Percentiles rank a stretch among this genome's conserved stretches.
Evolutionary conservation across 2,329 filamentous ascomycete genomes (phyloP).

Genomic region (Stachybotrys chartarum): DNA sequence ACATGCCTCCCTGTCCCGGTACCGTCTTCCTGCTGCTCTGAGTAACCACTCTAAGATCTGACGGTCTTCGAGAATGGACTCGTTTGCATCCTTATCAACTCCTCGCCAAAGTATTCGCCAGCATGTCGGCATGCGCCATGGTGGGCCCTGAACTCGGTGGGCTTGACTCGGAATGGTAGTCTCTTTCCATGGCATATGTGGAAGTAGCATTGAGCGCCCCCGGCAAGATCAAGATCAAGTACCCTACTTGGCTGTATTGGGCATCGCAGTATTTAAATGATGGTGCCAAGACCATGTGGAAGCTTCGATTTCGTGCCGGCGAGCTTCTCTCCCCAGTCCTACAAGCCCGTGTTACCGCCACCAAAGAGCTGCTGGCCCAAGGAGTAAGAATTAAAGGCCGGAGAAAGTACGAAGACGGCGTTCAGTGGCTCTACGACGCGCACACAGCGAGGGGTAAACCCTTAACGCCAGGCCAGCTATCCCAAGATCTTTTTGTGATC

Average conservation of each 20-base stretch:
- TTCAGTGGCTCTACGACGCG: background rate
- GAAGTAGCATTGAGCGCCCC: background rate
- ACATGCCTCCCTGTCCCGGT: background rate
- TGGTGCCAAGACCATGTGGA: background rate
- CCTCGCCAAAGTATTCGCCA: background rate
- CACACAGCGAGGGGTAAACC: background rate
- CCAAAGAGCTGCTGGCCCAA: background rate
- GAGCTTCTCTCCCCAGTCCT: background rate
- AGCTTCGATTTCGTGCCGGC: background rate
- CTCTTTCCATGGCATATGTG: background rate
- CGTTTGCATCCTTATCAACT: background rate
- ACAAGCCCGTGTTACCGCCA: background rate
- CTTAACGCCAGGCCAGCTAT: background rate
- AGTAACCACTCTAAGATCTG: background rate
- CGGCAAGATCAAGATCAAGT: background rate
- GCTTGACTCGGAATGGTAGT: background rate
- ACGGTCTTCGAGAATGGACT: background rate
- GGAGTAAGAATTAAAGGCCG: background rate
- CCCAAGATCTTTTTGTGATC: background rate
- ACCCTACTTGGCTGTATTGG: background rate
- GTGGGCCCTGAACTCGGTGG: background rate
- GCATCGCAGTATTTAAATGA: background rate
- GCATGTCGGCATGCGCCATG: background rate
- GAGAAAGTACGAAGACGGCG: background rate
- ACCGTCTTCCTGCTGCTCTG: background rate